Conservation (phyloP, 2,329 filamentous ascomycete species). For the Hypoxylon sp. region DNA sequence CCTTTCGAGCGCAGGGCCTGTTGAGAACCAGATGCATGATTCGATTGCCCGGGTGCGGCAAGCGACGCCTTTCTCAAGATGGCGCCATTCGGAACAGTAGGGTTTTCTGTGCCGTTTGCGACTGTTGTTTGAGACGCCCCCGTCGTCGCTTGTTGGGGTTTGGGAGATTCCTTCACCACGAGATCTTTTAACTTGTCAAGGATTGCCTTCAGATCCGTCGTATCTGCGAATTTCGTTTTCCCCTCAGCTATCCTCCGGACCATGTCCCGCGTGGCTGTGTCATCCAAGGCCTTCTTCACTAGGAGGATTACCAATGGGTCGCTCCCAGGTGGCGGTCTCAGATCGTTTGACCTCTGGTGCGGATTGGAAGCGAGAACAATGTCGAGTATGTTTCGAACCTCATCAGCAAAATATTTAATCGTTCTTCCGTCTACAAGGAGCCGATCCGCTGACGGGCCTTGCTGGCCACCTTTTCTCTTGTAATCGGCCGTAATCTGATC, state of each 20-base stretch:
- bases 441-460: slow-evolving; percentile 67
- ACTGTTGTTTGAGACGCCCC: slow-evolving; percentile 46
- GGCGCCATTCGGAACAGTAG: slow-evolving; percentile 51
- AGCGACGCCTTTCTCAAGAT: slow-evolving; percentile 50
- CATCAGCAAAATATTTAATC: slow-evolving; percentile 71
- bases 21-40: slow-evolving; percentile 52
- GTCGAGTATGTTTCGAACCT: slow-evolving; percentile 68
- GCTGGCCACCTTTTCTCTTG: slow-evolving; percentile 63
- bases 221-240: slow-evolving; percentile 65
- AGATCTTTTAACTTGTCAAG: slow-evolving; percentile 63
- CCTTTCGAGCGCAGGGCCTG: slow-evolving; percentile 73
- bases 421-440: slow-evolving; percentile 68
- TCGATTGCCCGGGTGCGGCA: slow-evolving; percentile 38
- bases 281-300: slow-evolving; percentile 70
- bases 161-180: slow-evolving; percentile 56
- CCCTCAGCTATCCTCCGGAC: slow-evolving; percentile 67
- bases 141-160: slow-evolving; percentile 38
- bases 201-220: slow-evolving; percentile 66
- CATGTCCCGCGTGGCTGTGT: slow-evolving; percentile 62
- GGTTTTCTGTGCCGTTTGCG: slow-evolving; percentile 51
- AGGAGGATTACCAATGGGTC: slow-evolving; percentile 69
- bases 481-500: slow-evolving; percentile 78
- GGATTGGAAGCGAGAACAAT: slow-evolving; percentile 72
- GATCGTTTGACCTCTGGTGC: slow-evolving; percentile 65
- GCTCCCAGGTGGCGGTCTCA: slow-evolving; percentile 66